These are phyloP conservation scores for Sphagnurus paluster DNA, from an alignment of 1,284 basidiomycete genomes.

Conservation along the genomic window DNA sequence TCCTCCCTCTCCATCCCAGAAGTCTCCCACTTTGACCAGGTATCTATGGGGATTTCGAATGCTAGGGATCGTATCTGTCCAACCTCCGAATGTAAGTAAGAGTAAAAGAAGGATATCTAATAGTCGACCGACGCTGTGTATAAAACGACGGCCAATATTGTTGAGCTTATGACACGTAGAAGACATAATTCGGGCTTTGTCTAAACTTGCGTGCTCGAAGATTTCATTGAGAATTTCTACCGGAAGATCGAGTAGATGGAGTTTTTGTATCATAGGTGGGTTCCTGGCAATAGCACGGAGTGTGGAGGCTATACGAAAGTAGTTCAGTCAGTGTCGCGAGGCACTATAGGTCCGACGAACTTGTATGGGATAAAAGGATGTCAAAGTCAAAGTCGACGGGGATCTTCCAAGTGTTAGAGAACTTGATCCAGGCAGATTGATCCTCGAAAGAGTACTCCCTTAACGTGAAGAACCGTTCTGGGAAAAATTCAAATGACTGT, in stretches of 20 bases:
- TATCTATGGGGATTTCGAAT: background rate
- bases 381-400: background rate
- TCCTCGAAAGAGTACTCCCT: background rate
- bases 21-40: background rate
- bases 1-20: background rate
- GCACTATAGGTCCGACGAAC: background rate
- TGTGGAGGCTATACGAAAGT: background rate
- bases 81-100: background rate
- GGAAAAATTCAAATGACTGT: background rate
- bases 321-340: background rate
- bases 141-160: slow-evolving; percentile 1
- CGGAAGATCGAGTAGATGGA: slow-evolving; percentile 10
- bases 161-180: slow-evolving; percentile 6
- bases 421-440: background rate
- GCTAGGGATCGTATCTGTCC: background rate
- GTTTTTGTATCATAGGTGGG: slow-evolving; percentile 3
- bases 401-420: background rate
- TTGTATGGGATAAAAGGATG: background rate
- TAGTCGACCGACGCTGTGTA: background rate
- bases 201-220: background rate
- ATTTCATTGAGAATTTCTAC: slow-evolving; percentile 7
- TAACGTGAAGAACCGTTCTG: background rate
- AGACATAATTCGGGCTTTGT: slow-evolving; percentile 7
- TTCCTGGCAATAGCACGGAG: background rate
- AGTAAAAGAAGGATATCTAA: background rate